Percentiles rank a stretch among this genome's conserved stretches.
Evolutionary conservation across 164 flowering plant genomes (phyloP).

Genomic region (Sextonia rubra): DNA sequence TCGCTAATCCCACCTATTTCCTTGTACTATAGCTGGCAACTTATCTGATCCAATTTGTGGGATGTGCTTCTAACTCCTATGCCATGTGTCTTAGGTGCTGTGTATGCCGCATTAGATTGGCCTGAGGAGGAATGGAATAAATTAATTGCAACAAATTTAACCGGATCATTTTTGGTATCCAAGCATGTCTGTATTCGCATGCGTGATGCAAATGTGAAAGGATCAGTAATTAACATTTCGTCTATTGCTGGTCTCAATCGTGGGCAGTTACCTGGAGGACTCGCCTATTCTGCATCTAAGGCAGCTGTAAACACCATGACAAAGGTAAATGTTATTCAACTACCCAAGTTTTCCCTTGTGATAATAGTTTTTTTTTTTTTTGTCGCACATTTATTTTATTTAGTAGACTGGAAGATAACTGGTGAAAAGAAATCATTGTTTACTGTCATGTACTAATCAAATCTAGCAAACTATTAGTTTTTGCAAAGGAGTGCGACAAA

Average conservation of each 20-base stretch:
- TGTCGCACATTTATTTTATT: neutral
- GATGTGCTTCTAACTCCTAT: constrained; percentile 1
- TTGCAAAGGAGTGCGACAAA: too few species aligned
- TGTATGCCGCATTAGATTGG: constrained; percentile 39
- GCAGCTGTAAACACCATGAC: constrained; percentile 52
- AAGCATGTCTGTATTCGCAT: constrained; percentile 51
- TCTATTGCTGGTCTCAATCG: constrained; percentile 63
- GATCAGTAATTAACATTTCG: constrained; percentile 71
- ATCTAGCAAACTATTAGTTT: too few species aligned
- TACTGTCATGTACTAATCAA: too few species aligned
- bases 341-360: neutral
- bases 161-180: constrained; percentile 72
- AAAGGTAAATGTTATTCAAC: constrained; percentile 36
- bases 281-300: constrained; percentile 59
- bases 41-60: neutral
- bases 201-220: constrained; percentile 48
- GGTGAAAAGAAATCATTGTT: neutral
- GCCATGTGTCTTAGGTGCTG: constrained; percentile 31
- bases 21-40: neutral
- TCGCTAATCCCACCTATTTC: neutral
- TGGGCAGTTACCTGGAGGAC: constrained; percentile 53
- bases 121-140: constrained; percentile 68
- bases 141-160: constrained; percentile 48
- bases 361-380: neutral
- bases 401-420: neutral